Base-by-base conservation (phyloP, 2,329 filamentous ascomycete species). In the Alternaria sp. region DNA sequence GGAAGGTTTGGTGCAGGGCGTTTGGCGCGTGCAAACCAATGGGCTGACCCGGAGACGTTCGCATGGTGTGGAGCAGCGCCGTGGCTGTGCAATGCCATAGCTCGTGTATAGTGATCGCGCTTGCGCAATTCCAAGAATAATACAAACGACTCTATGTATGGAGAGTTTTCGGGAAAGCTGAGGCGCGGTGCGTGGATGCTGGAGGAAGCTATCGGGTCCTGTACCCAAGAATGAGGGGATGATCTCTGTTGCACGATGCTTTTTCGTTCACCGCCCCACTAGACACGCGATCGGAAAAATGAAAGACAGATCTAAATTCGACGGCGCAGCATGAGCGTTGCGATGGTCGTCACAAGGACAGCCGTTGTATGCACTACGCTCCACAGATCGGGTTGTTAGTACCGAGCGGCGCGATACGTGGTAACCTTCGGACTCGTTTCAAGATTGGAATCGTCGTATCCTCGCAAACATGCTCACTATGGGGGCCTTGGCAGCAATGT, bases 291-390 rank as follows among this genome's bases (percentile, higher is more conserved):
- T 25, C 18, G 47, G 25, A 43, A 54, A 47, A 58, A 57, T 63
- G 55, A 28, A 49, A 41, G 28, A 10, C 30, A 15, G 28, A 49
- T 63, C 46, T 49, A 60, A 44, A 54, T 49, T 53, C 46, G 61
- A 51, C 46, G 56, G 58, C 47, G 60, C 54, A 54, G 51, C 50
- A 25, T 49, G 62, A 58, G 53, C 37, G 50, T 58, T 18, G 44
- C 47, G 54, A 49, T 44, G 25, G 55, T 53, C 47, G 58, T 45
- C 53, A 57, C 47, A 51, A 66, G 58, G 14, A 43, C 59, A 61
- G 68, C 67, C 63, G 66, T 67, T 68, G 55, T 33, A 58, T 57
- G 66, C 65, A 56, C 58, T 56, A 51, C 47, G 64, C 54, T 68
- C 66, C 61, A 68, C 63, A 66, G 63, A 66, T 69, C 63, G 57